These are phyloP conservation scores for Sporothrix brasiliensis DNA, from an alignment of 2,329 filamentous ascomycete species.

Conservation along the genomic window DNA sequence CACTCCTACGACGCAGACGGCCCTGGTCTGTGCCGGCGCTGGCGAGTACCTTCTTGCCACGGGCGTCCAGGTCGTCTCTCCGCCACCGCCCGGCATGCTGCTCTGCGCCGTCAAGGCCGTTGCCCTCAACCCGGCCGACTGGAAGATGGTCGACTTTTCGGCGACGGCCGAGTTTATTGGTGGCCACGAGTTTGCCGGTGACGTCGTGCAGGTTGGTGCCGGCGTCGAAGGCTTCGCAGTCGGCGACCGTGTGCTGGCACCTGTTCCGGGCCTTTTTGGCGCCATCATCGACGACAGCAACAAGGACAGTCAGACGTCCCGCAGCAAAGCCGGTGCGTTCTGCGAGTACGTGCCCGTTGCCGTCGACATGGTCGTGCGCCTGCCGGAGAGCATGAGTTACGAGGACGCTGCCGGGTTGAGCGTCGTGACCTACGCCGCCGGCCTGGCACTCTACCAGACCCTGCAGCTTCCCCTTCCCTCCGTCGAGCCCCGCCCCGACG, in stretches of 20 bases:
- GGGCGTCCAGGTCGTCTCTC: constrained; percentile 25
- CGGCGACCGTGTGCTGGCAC: constrained; percentile 36
- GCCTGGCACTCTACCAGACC: constrained; percentile 31
- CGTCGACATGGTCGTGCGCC: constrained; percentile 28
- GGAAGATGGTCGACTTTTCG: constrained; percentile 40
- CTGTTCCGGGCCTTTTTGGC: constrained; percentile 30
- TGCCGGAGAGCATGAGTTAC: constrained; percentile 30
- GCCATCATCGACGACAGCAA: constrained; percentile 19
- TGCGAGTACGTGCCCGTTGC: constrained; percentile 36
- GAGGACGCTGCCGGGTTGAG: constrained; percentile 35
- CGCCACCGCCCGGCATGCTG: constrained; percentile 26
- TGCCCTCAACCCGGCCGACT: constrained; percentile 43
- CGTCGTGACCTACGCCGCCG: constrained; percentile 34
- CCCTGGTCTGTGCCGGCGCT: constrained; percentile 29
- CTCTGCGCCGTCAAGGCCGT: constrained; percentile 36
- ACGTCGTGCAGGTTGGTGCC: constrained; percentile 38
- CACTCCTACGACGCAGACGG: constrained; percentile 20
- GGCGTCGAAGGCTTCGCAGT: constrained; percentile 28
- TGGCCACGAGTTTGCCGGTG: constrained; percentile 42
- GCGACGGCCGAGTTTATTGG: constrained; percentile 36
- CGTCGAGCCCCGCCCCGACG: background rate
- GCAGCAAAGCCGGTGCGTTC: constrained; percentile 37
- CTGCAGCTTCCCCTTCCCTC: constrained; percentile 30
- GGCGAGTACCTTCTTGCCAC: constrained; percentile 30
- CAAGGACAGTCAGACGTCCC: constrained; percentile 2